Evolutionary conservation across 257 asterid genomes (phyloP).

Genomic region (Nicotiana tomentosiformis): DNA sequence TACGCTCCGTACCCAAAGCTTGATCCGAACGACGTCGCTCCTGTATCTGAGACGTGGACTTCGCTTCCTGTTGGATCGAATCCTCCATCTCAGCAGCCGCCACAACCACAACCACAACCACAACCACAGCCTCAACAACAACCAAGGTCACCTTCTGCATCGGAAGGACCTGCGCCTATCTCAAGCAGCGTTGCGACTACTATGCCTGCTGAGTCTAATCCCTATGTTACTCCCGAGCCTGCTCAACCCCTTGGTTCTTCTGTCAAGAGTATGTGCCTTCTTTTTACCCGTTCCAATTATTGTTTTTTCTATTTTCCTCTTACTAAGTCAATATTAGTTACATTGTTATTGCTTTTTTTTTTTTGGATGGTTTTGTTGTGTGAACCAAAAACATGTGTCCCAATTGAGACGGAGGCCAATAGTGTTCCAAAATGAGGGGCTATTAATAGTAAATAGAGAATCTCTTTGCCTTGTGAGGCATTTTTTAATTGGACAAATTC

Average conservation of each 20-base stretch:
- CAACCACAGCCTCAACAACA: background rate
- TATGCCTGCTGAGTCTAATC: slow-evolving; percentile 79
- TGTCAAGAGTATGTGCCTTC: slow-evolving; percentile 22
- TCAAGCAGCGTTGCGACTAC: slow-evolving; percentile 40
- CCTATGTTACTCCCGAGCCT: slow-evolving; percentile 57
- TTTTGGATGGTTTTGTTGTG: background rate
- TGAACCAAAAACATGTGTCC: background rate
- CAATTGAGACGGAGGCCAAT: background rate
- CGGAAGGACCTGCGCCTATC: slow-evolving; percentile 26
- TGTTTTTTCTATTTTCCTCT: background rate
- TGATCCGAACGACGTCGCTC: slow-evolving; percentile 55
- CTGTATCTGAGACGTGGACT: slow-evolving; percentile 54
- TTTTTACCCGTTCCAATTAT: background rate
- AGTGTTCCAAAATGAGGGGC: background rate
- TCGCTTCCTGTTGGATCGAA: slow-evolving; percentile 30
- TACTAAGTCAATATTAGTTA: background rate
- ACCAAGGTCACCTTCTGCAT: slow-evolving; percentile 18
- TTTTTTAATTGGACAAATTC: background rate
- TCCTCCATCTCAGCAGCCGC: slow-evolving; percentile 3
- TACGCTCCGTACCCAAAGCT: slow-evolving; percentile 84
- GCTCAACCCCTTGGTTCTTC: slow-evolving; percentile 35
- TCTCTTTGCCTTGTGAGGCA: background rate
- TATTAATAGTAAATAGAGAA: background rate
- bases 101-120: too few relatives aligned
- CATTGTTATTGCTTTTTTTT: too few relatives aligned